phyloP scores from a whole-genome alignment of 192 early-diverging fungal species.

The Rhizophlyctis rosea region DNA sequence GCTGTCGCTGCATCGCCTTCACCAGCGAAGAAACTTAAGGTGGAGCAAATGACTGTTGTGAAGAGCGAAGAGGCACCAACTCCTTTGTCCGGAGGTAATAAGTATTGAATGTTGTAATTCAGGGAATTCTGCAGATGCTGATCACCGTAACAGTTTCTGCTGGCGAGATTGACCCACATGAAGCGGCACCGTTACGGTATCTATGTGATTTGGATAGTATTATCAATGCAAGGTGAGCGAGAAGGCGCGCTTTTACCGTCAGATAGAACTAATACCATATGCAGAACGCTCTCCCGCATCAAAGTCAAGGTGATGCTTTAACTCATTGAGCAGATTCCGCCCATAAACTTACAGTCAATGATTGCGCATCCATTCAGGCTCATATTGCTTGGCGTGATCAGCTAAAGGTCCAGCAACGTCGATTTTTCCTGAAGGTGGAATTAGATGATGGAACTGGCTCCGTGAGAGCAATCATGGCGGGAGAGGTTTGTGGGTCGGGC shows the following conservation, averaged over 20 bases:
- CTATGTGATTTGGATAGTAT: background rate
- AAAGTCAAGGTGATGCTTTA: background rate
- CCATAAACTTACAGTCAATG: background rate
- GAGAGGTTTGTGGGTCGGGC: background rate
- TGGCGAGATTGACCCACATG: too few relatives aligned
- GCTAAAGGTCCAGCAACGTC: background rate
- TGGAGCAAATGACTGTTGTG: too few relatives aligned
- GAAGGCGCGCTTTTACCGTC: background rate
- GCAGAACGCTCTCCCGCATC: background rate
- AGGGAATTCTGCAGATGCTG: too few relatives aligned
- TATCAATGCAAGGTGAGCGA: background rate
- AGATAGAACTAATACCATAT: background rate
- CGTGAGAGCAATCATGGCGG: background rate
- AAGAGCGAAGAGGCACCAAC: too few relatives aligned
- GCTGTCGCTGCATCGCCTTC: too few relatives aligned
- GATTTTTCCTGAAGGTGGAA: background rate
- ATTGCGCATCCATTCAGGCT: background rate
- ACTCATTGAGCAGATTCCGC: background rate
- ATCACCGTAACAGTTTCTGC: too few relatives aligned
- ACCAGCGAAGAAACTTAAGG: too few relatives aligned
- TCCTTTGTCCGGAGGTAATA: too few relatives aligned
- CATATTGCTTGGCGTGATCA: background rate
- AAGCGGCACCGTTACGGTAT: too few relatives aligned
- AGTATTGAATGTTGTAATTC: too few relatives aligned
- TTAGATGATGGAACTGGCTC: background rate